phyloP scores from a whole-genome alignment of 2,329 filamentous ascomycete genomes.

The Trichophyton verrucosum region DNA sequence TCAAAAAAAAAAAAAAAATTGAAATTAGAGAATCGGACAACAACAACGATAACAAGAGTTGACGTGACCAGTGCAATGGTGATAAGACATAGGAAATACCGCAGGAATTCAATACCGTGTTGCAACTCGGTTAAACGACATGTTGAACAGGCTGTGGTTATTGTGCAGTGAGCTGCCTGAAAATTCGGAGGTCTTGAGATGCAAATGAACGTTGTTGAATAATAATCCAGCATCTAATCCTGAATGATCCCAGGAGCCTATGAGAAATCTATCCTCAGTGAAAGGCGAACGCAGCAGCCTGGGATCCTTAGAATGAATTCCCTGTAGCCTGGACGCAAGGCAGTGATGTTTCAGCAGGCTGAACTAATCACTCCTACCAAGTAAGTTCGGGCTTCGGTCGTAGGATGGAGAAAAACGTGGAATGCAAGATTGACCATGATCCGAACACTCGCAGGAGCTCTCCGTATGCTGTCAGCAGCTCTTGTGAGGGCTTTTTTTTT shows the following conservation, averaged over 20 bases:
- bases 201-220: not conserved
- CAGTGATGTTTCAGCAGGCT: not conserved
- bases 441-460: not conserved
- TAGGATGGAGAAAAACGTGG: not conserved
- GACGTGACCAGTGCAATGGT: not conserved
- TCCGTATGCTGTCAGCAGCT: not conserved
- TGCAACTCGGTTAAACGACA: not conserved
- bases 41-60: not conserved
- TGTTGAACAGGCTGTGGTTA: not conserved
- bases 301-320: not conserved
- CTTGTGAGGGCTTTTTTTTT: not conserved
- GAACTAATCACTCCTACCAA: not conserved
- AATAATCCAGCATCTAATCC: not conserved
- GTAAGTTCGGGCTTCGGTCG: not conserved
- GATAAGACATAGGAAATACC: not conserved
- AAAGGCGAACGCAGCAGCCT: not conserved
- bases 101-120: not conserved
- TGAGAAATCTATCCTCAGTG: not conserved
- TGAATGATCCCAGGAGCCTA: not conserved
- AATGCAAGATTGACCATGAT: not conserved
- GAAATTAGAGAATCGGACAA: not conserved
- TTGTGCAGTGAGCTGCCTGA: not conserved
- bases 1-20: not conserved
- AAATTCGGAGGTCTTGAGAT: not conserved
- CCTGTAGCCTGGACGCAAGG: slow-evolving; percentile 1